Evolutionary conservation across 345 rosid genomes (phyloP).

Genomic region (Pistacia integerrima): DNA sequence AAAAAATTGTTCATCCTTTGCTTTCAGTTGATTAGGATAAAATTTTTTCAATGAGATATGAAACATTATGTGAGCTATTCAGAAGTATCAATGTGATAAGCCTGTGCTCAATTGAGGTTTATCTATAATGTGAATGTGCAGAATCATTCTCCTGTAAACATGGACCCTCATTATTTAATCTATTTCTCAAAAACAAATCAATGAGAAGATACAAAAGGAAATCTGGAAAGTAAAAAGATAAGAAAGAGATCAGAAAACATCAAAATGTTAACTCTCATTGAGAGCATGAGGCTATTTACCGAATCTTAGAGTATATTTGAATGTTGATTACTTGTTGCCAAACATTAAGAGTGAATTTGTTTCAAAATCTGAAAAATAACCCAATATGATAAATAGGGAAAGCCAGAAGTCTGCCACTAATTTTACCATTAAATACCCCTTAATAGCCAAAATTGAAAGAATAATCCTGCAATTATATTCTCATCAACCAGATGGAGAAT

Average conservation of each 20-base stretch:
- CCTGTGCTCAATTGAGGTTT: neutral
- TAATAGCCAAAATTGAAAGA: neutral
- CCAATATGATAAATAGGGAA: neutral
- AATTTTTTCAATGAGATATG: neutral
- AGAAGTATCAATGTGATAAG: neutral
- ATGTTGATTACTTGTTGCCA: no score
- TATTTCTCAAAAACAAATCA: neutral
- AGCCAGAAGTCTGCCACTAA: neutral
- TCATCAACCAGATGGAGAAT: neutral
- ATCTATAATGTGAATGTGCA: neutral
- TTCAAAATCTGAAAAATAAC: no score
- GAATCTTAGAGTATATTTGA: neutral
- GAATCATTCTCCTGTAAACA: neutral
- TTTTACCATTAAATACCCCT: neutral
- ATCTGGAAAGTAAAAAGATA: neutral
- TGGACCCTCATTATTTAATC: neutral
- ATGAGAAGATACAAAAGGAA: neutral
- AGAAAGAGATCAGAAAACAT: neutral
- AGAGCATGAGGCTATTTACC: neutral
- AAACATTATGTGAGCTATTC: constrained; percentile 1
- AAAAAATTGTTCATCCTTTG: constrained; percentile 15
- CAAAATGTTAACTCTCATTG: neutral
- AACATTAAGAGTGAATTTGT: neutral
- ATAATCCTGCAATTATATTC: no score
- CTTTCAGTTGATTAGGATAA: constrained; percentile 19